phyloP scores from a whole-genome alignment of 805 yeast species.

The Schwanniomyces pseudopolymorphus region DNA sequence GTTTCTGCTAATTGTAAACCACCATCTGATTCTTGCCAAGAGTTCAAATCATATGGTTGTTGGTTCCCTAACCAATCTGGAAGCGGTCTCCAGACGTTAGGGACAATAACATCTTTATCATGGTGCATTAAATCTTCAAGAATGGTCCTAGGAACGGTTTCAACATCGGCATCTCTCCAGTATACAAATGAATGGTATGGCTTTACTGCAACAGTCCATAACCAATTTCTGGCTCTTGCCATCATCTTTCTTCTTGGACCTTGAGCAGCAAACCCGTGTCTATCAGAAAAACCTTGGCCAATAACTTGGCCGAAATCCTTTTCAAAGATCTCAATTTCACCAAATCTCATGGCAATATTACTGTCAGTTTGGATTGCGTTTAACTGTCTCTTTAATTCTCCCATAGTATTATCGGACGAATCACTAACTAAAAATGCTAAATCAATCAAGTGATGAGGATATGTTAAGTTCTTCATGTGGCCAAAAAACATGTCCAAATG shows the following conservation, averaged over 20 bases:
- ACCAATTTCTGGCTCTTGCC: slow-evolving; percentile 97
- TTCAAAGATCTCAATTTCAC: slow-evolving; percentile 82
- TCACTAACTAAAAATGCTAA: slow-evolving; percentile 85
- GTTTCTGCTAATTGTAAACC: slow-evolving; percentile 73
- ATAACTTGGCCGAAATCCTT: slow-evolving; percentile 92
- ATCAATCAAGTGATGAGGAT: slow-evolving; percentile 85
- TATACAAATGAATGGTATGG: slow-evolving; percentile 96
- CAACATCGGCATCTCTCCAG: slow-evolving; percentile 99
- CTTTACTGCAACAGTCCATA: slow-evolving; percentile 77
- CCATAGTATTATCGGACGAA: slow-evolving; percentile 85
- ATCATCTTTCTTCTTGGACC: slow-evolving; percentile 92
- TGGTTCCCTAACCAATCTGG: slow-evolving; percentile 85
- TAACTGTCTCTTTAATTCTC: slow-evolving; percentile 56
- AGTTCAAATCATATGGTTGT: slow-evolving; percentile 81
- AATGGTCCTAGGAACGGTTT: slow-evolving; percentile 79
- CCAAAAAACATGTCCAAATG: slow-evolving; percentile 88
- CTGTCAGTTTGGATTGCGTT: slow-evolving; percentile 63
- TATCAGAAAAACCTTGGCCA: slow-evolving; percentile 89
- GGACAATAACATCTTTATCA: slow-evolving; percentile 88
- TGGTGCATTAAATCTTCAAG: slow-evolving; percentile 92
- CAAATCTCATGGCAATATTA: slow-evolving; percentile 65
- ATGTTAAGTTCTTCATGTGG: slow-evolving; percentile 75
- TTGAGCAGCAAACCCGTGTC: slow-evolving; percentile 95
- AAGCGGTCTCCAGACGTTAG: slow-evolving; percentile 89
- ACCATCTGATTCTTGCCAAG: slow-evolving; percentile 85